A percentile compares a stretch with the other conserved stretches of the same genome.
These are phyloP conservation scores for Lipomyces chichibuensis DNA, from an alignment of 805 yeast genomes.

Conservation along the genomic window DNA sequence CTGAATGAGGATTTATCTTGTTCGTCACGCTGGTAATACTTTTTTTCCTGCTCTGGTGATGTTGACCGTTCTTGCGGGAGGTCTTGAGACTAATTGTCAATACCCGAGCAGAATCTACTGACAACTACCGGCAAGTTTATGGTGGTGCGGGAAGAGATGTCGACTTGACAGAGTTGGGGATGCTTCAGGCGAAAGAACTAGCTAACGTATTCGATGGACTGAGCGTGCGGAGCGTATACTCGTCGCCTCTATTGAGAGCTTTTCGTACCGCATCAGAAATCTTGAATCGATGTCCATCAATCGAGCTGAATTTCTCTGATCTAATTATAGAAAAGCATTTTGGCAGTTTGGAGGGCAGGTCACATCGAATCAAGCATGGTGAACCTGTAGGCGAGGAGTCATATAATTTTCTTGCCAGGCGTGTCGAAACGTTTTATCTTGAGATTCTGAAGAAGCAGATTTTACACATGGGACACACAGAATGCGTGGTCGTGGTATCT, in stretches of 20 bases:
- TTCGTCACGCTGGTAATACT: slow-evolving; percentile 32
- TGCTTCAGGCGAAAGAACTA: slow-evolving; percentile 25
- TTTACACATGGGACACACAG: background rate
- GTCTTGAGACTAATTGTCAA: background rate
- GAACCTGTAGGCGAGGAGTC: slow-evolving; percentile 13
- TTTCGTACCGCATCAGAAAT: slow-evolving; percentile 26
- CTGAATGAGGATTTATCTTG: slow-evolving; percentile 22
- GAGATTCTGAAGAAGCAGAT: background rate
- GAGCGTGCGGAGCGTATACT: slow-evolving; percentile 8
- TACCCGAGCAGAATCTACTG: slow-evolving; percentile 25
- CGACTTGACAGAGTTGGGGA: slow-evolving; percentile 28
- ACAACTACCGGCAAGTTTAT: slow-evolving; percentile 23
- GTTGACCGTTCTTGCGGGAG: background rate
- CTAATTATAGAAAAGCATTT: slow-evolving; percentile 21
- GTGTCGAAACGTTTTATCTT: slow-evolving; percentile 16
- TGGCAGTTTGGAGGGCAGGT: slow-evolving; percentile 25
- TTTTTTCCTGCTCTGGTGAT: background rate
- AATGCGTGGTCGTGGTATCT: slow-evolving; percentile 26
- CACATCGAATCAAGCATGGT: slow-evolving; percentile 1
- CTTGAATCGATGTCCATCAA: slow-evolving; percentile 5
- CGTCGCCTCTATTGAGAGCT: slow-evolving; percentile 23
- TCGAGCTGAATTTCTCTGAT: slow-evolving; percentile 13
- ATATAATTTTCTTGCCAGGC: background rate
- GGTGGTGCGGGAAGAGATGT: slow-evolving; percentile 32
- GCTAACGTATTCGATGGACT: background rate